Evolutionary conservation across 2,329 filamentous ascomycete species (phyloP).

Genomic region (Eutypa lata): DNA sequence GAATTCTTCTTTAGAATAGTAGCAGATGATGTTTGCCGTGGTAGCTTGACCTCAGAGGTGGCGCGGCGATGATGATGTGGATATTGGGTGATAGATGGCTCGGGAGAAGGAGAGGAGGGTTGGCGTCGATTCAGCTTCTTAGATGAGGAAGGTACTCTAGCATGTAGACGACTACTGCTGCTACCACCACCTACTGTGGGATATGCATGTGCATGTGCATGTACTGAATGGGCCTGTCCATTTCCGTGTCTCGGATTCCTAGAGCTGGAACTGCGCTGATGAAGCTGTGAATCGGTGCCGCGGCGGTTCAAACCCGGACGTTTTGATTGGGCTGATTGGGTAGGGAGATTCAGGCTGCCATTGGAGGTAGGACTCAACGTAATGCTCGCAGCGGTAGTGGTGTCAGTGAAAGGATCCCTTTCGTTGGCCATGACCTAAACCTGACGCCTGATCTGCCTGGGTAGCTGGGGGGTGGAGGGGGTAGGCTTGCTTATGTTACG

Average conservation of each 20-base stretch:
- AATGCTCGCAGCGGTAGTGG: too few relatives aligned
- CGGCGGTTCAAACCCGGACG: background rate
- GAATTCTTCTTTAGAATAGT: slow-evolving; percentile 50
- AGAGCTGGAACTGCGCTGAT: background rate
- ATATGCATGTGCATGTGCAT: background rate
- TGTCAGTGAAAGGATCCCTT: background rate
- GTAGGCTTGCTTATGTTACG: background rate
- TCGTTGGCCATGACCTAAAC: background rate
- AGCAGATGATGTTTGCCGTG: slow-evolving; percentile 39
- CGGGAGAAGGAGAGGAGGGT: slow-evolving; percentile 41
- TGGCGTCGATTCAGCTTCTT: slow-evolving; percentile 39
- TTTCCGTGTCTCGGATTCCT: background rate
- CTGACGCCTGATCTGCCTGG: background rate
- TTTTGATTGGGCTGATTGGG: slow-evolving; percentile 1
- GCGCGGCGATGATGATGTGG: slow-evolving; percentile 36
- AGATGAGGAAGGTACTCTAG: slow-evolving; percentile 46
- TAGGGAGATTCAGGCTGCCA: background rate
- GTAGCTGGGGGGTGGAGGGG: background rate
- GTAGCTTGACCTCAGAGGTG: slow-evolving; percentile 49
- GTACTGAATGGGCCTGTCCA: background rate
- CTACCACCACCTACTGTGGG: background rate
- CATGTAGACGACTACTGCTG: slow-evolving; percentile 39
- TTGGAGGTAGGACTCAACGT: background rate
- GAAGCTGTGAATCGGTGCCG: background rate
- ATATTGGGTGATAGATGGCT: slow-evolving; percentile 26